Evolutionary conservation across 805 yeast species (phyloP).

Genomic region (Metschnikowia similis): DNA sequence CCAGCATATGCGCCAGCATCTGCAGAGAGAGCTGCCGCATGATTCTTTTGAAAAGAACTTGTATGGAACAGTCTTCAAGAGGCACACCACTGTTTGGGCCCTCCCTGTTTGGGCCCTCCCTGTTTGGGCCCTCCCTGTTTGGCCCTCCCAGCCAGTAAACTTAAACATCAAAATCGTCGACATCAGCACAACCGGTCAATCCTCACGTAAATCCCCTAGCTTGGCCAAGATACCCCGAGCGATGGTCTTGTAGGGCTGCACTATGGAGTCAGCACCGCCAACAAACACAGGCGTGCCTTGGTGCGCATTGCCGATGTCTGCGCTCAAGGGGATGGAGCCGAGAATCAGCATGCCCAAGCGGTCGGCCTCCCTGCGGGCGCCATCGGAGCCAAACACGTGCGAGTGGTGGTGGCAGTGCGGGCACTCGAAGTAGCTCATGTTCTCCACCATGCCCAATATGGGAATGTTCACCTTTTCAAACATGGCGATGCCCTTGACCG

Average conservation of each 20-base stretch:
- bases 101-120: no score
- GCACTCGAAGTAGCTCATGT: conserved; percentile 75
- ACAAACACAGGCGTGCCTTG: conserved; percentile 60
- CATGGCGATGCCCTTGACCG: conserved; percentile 75
- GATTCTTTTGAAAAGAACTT: no score
- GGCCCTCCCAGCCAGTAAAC: no score
- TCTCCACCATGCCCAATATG: conserved; percentile 71
- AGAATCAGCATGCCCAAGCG: conserved; percentile 46
- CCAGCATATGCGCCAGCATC: no score
- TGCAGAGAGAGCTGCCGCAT: no score
- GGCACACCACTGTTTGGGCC: no score
- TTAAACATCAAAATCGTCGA: no score
- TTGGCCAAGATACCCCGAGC: conserved; percentile 35
- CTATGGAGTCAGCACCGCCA: conserved; percentile 30
- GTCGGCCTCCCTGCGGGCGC: conserved; percentile 49
- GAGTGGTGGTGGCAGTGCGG: conserved; percentile 72
- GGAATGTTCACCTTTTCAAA: conserved; percentile 69
- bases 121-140: no score
- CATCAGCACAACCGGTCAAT: no score
- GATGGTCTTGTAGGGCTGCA: conserved; percentile 45
- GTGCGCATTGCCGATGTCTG: conserved; percentile 59
- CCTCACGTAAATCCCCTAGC: conserved; percentile 10
- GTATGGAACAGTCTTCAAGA: no score
- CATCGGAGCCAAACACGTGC: conserved; percentile 70
- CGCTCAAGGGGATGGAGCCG: conserved; percentile 66